Conservation (phyloP, 2,329 filamentous ascomycete genomes). For the Drechslera avenae region DNA sequence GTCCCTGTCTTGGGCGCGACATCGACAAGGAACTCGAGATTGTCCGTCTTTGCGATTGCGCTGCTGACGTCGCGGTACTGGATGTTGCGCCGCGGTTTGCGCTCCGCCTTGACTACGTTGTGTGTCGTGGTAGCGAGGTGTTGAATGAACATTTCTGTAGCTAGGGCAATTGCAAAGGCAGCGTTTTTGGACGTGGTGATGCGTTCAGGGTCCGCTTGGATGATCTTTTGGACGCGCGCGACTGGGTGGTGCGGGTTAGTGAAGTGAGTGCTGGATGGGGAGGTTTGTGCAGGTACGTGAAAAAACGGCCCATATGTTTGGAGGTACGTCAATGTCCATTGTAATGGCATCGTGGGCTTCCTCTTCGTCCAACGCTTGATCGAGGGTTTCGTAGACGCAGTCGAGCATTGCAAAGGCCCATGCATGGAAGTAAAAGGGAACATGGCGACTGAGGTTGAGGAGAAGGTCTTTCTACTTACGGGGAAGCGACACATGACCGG, state of each 20-base stretch:
- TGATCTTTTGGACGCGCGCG: conserved; percentile 94
- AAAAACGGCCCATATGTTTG: too few species aligned
- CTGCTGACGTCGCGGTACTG: conserved; percentile 94
- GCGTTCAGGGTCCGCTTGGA: conserved; percentile 78
- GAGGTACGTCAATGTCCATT: too few species aligned
- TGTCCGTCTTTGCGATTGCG: conserved; percentile 85
- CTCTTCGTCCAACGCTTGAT: too few species aligned
- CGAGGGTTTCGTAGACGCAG: too few species aligned
- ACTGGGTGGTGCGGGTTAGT: conserved; percentile 59
- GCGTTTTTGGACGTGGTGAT: conserved; percentile 88
- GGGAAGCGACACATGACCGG: conserved; percentile 82
- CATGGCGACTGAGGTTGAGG: not conserved
- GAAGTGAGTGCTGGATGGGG: too few species aligned
- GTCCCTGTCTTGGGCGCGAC: conserved; percentile 85
- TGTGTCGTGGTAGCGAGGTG: conserved; percentile 84
- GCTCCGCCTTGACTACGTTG: conserved; percentile 86
- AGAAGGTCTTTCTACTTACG: conserved; percentile 60
- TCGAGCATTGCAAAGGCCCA: too few species aligned
- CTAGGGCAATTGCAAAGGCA: conserved; percentile 89
- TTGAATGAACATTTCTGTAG: conserved; percentile 95
- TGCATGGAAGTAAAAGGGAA: too few species aligned
- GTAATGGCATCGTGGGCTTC: too few species aligned
- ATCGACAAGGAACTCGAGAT: conserved; percentile 92
- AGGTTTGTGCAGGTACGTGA: too few species aligned
- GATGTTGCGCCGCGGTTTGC: conserved; percentile 89